These are phyloP conservation scores for Rhododendron ferrugineum DNA, from an alignment of 148 eudicot genomes.

Conservation along the genomic window DNA sequence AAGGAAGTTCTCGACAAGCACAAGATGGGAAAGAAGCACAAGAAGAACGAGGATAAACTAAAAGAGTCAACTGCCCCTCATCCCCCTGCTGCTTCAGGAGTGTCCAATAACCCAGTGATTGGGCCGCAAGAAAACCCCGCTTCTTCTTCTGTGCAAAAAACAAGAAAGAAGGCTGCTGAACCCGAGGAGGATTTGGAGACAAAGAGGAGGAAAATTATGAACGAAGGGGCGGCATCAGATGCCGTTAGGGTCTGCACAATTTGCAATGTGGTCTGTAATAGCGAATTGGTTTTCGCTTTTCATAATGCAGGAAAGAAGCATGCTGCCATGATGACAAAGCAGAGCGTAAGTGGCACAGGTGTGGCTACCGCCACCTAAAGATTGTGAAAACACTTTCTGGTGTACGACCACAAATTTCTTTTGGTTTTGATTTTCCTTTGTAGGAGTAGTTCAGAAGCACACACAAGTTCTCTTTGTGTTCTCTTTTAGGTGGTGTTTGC, in stretches of 20 bases:
- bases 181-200: slow-evolving; percentile 31
- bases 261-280: slow-evolving; percentile 57
- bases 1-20: slow-evolving; percentile 42
- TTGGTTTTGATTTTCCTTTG: not conserved
- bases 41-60: slow-evolving; percentile 42
- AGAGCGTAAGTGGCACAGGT: slow-evolving; percentile 1
- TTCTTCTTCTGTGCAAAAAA: not conserved
- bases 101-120: slow-evolving; percentile 13
- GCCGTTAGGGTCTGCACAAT: slow-evolving; percentile 30
- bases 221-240: slow-evolving; percentile 33
- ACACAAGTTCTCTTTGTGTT: not conserved
- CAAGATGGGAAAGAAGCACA: slow-evolving; percentile 53
- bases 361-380: not conserved
- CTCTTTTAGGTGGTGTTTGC: not conserved
- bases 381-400: not conserved
- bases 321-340: slow-evolving; percentile 33
- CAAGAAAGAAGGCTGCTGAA: slow-evolving; percentile 24
- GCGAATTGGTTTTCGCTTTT: slow-evolving; percentile 34
- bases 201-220: slow-evolving; percentile 41
- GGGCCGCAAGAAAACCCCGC: slow-evolving; percentile 33
- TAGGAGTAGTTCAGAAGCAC: not conserved
- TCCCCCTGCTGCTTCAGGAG: not conserved
- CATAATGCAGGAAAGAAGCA: slow-evolving; percentile 58
- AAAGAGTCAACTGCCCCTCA: slow-evolving; percentile 13
- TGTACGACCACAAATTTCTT: not conserved